phyloP scores from a whole-genome alignment of 176 grass and related monocot genomes.

The Lolium rigidum region DNA sequence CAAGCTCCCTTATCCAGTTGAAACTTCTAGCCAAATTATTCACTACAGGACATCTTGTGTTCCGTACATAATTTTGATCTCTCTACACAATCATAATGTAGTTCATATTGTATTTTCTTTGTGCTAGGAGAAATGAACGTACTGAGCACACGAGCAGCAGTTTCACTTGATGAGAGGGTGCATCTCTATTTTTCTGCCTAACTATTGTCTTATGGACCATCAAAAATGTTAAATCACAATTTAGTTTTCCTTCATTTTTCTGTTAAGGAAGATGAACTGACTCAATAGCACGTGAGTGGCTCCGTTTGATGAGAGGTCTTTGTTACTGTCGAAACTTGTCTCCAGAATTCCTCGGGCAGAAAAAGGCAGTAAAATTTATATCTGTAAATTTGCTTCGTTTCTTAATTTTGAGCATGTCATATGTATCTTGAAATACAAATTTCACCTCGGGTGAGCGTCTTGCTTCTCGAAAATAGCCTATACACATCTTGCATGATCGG shows the following conservation, averaged over 20 bases:
- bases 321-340: not conserved
- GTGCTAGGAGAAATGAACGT: not conserved
- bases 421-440: constrained; percentile 5
- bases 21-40: constrained; percentile 13
- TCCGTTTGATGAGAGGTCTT: not conserved
- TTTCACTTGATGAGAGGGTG: constrained; percentile 6
- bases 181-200: constrained; percentile 9
- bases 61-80: not conserved
- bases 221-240: not conserved
- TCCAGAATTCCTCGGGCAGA: not conserved
- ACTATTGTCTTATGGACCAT: not conserved
- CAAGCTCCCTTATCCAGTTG: not conserved
- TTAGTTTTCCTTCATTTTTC: not conserved
- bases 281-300: not conserved
- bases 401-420: not conserved
- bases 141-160: not conserved
- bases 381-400: not conserved
- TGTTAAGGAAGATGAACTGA: not conserved
- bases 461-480: too few species aligned
- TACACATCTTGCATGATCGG: too few species aligned
- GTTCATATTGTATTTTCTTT: not conserved
- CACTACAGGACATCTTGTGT: not conserved
- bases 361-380: not conserved
- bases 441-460: not conserved
- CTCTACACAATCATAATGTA: not conserved